A percentile compares a stretch with the other conserved stretches of the same genome.
phyloP scores from a whole-genome alignment of 2,329 filamentous ascomycete species.

The Xylariaceae sp. region DNA sequence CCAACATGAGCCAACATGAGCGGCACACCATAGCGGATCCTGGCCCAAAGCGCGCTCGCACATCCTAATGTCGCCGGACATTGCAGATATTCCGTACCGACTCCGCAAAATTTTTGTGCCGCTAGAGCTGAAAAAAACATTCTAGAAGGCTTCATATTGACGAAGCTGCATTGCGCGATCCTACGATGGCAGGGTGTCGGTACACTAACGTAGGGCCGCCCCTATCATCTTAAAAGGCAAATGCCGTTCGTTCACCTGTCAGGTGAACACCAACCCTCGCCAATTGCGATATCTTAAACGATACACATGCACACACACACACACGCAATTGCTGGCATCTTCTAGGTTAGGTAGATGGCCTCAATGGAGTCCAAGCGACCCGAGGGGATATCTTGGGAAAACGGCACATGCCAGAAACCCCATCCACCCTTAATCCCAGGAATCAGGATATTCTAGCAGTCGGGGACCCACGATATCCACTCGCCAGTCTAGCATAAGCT shows the following conservation, averaged over 20 bases:
- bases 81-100: neutral
- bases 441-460: neutral
- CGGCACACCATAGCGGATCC: neutral
- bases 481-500: neutral
- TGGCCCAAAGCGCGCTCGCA: neutral
- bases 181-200: neutral
- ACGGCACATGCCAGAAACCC: neutral
- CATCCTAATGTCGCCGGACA: neutral
- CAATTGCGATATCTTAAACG: neutral
- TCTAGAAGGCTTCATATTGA: neutral
- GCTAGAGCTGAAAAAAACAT: neutral
- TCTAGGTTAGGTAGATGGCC: neutral
- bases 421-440: neutral
- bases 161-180: neutral
- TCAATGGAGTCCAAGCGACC: neutral
- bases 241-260: neutral
- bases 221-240: neutral
- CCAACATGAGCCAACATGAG: neutral
- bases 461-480: neutral
- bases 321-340: neutral
- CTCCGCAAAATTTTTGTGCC: neutral
- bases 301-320: too few relatives aligned
- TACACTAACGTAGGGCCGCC: neutral
- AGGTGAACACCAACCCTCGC: neutral
- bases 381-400: neutral